Evolutionary conservation across 495 filamentous ascomycete genomes (phyloP), one percentile per base, ranked within the genome.

Genomic region (Oidiodendron maius): DNA sequence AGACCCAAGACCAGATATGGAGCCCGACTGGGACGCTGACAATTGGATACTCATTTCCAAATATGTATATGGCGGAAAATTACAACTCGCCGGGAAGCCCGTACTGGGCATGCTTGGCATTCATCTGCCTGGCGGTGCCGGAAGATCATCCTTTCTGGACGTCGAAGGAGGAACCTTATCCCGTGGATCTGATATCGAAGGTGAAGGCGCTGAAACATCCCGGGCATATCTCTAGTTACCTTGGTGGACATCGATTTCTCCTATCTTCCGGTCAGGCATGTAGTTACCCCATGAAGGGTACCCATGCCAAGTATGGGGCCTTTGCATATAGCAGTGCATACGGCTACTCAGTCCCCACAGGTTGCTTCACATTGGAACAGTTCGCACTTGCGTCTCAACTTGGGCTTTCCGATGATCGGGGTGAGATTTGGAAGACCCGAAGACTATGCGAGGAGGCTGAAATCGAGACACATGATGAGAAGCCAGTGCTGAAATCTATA

Each of bases 41-140:
- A 12, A 81, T 91, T 35, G 86, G 86, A 47, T 91, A 87, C 57
- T 80, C 76, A 0, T 91, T 88, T 56, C 80, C 83, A 5, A 89
- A 88, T 60, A 86, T 84, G 76, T 89, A 71, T 57, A 73, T 77
- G 71, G 69, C 82, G 3, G 83, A 91, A 69, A 88, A 88, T 61
- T 91, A 89, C 66, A 91, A 89, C 67, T 84, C 80, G 9, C 83
- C 86, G 0, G 84, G 71, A 5, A 71, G 68, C 16, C 70, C 84
- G 49, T 88, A 87, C 62, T 90, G 85, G 86, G 82, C 81, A 38
- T 86, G 86, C 65, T 69, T 89, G 26, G 78, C 85, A 9, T 90
- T 91, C 63, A 81, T 83, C 40, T 81, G 80, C 25, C 71, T 90
- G 10, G 82, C 80, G 1, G 71, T 86, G 16, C 76, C 83, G 0